Base-by-base conservation (phyloP, 768 basidiomycete species). In the Ephemerocybe angulata region DNA sequence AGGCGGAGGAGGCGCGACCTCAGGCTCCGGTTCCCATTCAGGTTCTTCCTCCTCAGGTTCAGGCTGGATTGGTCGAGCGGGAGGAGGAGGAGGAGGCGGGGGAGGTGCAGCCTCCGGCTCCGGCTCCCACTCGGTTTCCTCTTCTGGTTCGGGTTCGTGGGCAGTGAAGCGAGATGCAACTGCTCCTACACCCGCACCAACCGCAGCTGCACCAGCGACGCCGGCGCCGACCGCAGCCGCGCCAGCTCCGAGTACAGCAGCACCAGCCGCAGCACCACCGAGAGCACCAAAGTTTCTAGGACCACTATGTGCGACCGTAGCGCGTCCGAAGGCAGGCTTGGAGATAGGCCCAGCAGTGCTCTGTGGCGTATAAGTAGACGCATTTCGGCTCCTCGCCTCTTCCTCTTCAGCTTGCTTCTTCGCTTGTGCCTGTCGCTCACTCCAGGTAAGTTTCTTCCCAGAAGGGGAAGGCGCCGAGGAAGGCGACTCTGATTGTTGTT, bases 361-460 rank as follows among this genome's bases (percentile, higher is more conserved):
- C 12, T 37, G 47, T 15, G 54, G 54, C 11, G 47, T 42, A 8
- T 33, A 40, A 11, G 54, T n/a, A 70, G 70, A 8, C 79, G 86
- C 84, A 41, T 75, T 72, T 41, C 76, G 83, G 62, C 88, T 91
- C 43, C 72, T 73, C 8, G 76, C 74, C 56, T 85, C 86, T 54
- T 93, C 94, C 60, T 90, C 92, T 60, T 86, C 90, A 15, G 79
- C 76, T 61, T 92, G 89, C 65, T 87, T 87, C 76, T 94, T 95
- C 1, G 93, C 88, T n/a, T 87, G 73, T 0, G 90, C 93, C 65
- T 98, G 95, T 21, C 95, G 79, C 67, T 98, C 90, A 55, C 82
- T 88, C 96, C 96, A 98, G 0, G 95, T 96, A 58, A 96, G 68
- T 68, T 93, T 95, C 75, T 90, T 90, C 0, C 78, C 82, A 21